Evolutionary conservation across 2,329 filamentous ascomycete species (phyloP).

Genomic region (Penicillium crustosum): DNA sequence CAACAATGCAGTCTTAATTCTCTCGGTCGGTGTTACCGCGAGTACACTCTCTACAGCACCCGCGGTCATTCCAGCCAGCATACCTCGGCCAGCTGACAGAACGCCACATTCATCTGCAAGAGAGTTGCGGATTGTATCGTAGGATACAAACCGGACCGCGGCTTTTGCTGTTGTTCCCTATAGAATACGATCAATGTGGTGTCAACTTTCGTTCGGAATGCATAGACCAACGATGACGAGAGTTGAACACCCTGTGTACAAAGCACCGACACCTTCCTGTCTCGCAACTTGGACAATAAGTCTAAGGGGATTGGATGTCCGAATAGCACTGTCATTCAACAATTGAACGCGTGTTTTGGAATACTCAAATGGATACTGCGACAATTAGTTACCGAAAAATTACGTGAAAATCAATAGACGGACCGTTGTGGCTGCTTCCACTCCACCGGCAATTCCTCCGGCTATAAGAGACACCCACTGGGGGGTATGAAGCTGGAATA

Average conservation of each 20-base stretch:
- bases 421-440: conserved; percentile 54
- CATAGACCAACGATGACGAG: conserved; percentile 48
- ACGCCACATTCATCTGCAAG: too few species aligned
- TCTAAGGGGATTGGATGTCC: conserved; percentile 16
- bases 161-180: background rate
- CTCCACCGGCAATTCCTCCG: conserved; percentile 54
- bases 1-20: too few species aligned
- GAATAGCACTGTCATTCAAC: conserved; percentile 3
- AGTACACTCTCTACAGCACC: too few species aligned
- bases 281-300: conserved; percentile 57
- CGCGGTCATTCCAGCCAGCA: too few species aligned
- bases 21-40: too few species aligned
- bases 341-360: conserved; percentile 51
- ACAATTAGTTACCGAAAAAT: background rate
- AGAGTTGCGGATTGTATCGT: background rate
- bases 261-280: conserved; percentile 56
- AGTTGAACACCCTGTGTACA: conserved; percentile 64
- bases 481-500: conserved; percentile 25
- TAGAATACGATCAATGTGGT: background rate
- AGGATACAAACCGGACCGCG: background rate
- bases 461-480: conserved; percentile 51
- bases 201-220: background rate
- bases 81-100: too few species aligned
- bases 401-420: conserved; percentile 6
- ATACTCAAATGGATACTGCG: conserved; percentile 64